A percentile compares a stretch with the other conserved stretches of the same genome.
These are phyloP conservation scores for Furcasterigmium sp. DNA, from an alignment of 2,329 filamentous ascomycete genomes.

Conservation along the genomic window DNA sequence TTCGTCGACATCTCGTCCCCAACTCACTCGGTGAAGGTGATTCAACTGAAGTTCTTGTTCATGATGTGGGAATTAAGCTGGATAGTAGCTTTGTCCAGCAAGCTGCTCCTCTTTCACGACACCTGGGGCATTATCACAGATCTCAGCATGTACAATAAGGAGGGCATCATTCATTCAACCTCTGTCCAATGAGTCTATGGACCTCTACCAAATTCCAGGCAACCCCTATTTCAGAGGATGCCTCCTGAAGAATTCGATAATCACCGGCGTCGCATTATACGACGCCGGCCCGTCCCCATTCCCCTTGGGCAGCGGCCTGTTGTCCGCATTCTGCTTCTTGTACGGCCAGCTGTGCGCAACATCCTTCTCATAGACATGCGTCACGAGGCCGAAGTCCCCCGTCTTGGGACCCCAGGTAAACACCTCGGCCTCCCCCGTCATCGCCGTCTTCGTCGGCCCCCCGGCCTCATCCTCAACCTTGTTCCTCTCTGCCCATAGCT, in stretches of 20 bases:
- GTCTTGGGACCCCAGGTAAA: slow-evolving; percentile 2
- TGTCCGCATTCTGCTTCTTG: slow-evolving; percentile 10
- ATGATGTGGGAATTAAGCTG: too few relatives aligned
- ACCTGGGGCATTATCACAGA: too few relatives aligned
- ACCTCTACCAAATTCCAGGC: too few relatives aligned
- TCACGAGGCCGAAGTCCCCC: background rate
- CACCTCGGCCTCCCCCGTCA: slow-evolving; percentile 1
- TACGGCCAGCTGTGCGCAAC: slow-evolving; percentile 14
- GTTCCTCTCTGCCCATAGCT: slow-evolving; percentile 30
- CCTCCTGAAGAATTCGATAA: slow-evolving; percentile 10
- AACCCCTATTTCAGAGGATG: slow-evolving; percentile 7
- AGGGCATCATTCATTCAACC: too few relatives aligned
- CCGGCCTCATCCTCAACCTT: slow-evolving; percentile 9
- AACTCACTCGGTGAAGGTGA: too few relatives aligned
- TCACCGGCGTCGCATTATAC: slow-evolving; percentile 12
- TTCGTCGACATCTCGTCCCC: too few relatives aligned
- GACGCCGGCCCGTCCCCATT: slow-evolving; percentile 11
- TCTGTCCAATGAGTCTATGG: too few relatives aligned
- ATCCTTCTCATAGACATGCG: slow-evolving; percentile 7
- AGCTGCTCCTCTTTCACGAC: too few relatives aligned
- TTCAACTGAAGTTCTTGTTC: too few relatives aligned
- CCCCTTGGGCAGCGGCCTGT: slow-evolving; percentile 2
- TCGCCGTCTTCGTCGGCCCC: background rate
- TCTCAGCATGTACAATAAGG: too few relatives aligned
- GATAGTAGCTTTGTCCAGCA: too few relatives aligned